Percentiles rank a stretch among this genome's conserved stretches.
phyloP scores from a whole-genome alignment of 164 flowering plant genomes.

The Berberis thunbergii region DNA sequence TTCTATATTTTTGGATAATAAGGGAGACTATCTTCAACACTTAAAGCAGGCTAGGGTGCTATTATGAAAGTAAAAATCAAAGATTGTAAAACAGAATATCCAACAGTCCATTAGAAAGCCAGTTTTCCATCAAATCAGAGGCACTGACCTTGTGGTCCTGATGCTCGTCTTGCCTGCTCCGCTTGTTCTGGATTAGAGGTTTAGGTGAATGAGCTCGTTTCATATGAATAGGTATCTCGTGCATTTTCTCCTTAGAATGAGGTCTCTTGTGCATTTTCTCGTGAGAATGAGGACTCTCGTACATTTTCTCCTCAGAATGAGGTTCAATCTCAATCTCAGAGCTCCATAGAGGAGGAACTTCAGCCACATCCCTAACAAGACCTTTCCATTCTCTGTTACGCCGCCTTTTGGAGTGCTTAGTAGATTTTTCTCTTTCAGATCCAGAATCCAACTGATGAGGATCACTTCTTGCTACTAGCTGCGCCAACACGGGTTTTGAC shows the following conservation, averaged over 20 bases:
- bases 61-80: too few relatives aligned
- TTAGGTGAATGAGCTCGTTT: constrained; percentile 43
- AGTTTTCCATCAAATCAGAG: not conserved
- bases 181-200: constrained; percentile 31
- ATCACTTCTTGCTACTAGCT: constrained; percentile 13
- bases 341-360: constrained; percentile 52
- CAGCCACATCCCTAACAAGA: constrained; percentile 36
- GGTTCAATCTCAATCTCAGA: constrained; percentile 24
- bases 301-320: constrained; percentile 27
- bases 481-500: constrained; percentile 18
- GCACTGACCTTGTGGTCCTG: constrained; percentile 33
- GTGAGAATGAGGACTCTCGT: not conserved
- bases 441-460: constrained; percentile 32
- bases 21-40: too few relatives aligned
- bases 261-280: too few relatives aligned
- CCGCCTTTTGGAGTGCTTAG: constrained; percentile 30
- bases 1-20: too few relatives aligned
- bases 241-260: too few relatives aligned
- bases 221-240: constrained; percentile 6
- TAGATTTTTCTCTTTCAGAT: constrained; percentile 28
- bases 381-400: constrained; percentile 64
- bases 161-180: constrained; percentile 41
- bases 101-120: too few relatives aligned
- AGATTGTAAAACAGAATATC: too few relatives aligned
- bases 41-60: too few relatives aligned